Percentiles rank a stretch among this genome's conserved stretches.
Conservation (phyloP, 1,139 yeast genomes). For the Scheffersomyces lignicola region DNA sequence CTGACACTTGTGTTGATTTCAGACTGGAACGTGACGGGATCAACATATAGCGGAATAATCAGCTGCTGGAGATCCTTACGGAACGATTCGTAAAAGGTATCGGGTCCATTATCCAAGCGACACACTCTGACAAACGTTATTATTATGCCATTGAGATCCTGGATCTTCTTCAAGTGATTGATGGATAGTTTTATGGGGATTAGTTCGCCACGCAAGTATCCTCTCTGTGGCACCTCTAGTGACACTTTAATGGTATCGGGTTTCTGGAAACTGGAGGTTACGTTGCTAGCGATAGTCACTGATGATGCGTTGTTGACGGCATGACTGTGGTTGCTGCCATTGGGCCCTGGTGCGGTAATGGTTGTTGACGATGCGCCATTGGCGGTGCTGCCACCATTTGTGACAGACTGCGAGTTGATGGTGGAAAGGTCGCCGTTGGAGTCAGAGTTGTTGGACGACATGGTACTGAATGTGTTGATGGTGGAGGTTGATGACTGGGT, state of each 20-base stretch:
- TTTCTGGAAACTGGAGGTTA: slow-evolving; percentile 10
- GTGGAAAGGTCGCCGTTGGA: slow-evolving; percentile 11
- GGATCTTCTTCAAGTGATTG: slow-evolving; percentile 68
- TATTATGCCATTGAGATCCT: slow-evolving; percentile 74
- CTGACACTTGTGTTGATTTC: slow-evolving; percentile 63
- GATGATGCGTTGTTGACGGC: slow-evolving; percentile 4
- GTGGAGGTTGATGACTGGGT: slow-evolving; percentile 57
- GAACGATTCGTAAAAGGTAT: slow-evolving; percentile 68
- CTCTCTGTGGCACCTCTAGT: slow-evolving; percentile 64
- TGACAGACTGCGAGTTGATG: neutral
- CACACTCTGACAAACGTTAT: slow-evolving; percentile 81
- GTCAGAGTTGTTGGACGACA: slow-evolving; percentile 40
- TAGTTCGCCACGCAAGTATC: slow-evolving; percentile 75
- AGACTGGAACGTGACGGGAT: slow-evolving; percentile 60
- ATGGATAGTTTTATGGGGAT: slow-evolving; percentile 70
- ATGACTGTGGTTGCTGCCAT: slow-evolving; percentile 5
- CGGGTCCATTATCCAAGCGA: slow-evolving; percentile 68
- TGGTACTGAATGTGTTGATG: slow-evolving; percentile 37
- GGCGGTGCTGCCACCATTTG: slow-evolving; percentile 5
- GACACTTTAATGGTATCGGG: slow-evolving; percentile 49
- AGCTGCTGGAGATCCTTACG: slow-evolving; percentile 82
- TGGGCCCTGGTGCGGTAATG: slow-evolving; percentile 5
- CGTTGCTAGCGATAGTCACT: neutral
- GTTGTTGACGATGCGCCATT: slow-evolving; percentile 5
- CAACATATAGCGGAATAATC: slow-evolving; percentile 75